Evolutionary conservation across 139 green algal genomes (phyloP).

Genomic region (Mesostigma viride): DNA sequence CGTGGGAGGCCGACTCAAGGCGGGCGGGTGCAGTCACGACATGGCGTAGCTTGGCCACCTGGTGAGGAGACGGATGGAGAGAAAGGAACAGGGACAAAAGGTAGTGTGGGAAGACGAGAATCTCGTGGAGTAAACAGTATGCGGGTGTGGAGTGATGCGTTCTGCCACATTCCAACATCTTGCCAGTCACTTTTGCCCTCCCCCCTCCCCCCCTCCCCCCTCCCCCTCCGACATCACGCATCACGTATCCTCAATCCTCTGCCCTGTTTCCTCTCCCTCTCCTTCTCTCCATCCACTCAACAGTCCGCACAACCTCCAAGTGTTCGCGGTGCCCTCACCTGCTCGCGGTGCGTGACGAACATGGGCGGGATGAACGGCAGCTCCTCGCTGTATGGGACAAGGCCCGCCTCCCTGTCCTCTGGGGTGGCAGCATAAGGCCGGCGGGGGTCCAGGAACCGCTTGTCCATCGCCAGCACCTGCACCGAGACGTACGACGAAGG

Average conservation of each 20-base stretch:
- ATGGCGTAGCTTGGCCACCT: slow-evolving; percentile 22
- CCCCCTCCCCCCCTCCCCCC: too few species aligned
- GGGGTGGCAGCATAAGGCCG: slow-evolving; percentile 55
- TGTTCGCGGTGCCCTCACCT: too few species aligned
- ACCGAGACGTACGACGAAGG: too few species aligned
- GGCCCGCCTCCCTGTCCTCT: slow-evolving; percentile 65
- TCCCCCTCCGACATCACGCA: too few species aligned
- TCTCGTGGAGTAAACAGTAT: slow-evolving; percentile 3
- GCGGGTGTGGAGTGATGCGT: too few species aligned
- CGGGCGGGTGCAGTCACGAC: slow-evolving; percentile 45
- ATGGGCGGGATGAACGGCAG: slow-evolving; percentile 45
- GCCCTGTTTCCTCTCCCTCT: too few species aligned
- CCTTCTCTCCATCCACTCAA: too few species aligned
- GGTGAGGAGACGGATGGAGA: background rate
- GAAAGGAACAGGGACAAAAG: slow-evolving; percentile 4
- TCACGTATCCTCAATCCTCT: too few species aligned
- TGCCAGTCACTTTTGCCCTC: too few species aligned
- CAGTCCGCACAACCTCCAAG: too few species aligned
- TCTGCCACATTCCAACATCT: too few species aligned
- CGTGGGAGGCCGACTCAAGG: slow-evolving; percentile 67
- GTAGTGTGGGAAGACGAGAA: background rate
- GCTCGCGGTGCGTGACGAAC: slow-evolving; percentile 20
- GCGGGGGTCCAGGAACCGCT: slow-evolving; percentile 73
- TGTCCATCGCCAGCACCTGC: slow-evolving; percentile 81
- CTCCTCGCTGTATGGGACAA: slow-evolving; percentile 69